Evolutionary conservation across 1,284 basidiomycete species (phyloP).

Genomic region (Moesziomyces sp.): DNA sequence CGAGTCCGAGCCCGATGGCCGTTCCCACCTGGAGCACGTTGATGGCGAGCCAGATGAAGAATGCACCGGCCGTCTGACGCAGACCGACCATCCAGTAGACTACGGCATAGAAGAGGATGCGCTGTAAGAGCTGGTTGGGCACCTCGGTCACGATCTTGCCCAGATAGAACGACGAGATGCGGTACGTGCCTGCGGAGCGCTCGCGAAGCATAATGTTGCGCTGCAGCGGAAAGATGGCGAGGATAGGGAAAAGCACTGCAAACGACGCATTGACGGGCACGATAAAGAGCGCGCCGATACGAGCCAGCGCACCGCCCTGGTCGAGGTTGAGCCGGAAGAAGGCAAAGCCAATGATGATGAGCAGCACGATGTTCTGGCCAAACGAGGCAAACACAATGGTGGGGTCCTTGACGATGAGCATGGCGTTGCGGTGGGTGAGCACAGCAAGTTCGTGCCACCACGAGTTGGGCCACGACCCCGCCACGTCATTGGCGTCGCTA

Average conservation of each 20-base stretch:
- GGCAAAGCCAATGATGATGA: slow-evolving; percentile 53
- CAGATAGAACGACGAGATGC: slow-evolving; percentile 49
- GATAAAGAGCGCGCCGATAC: slow-evolving; percentile 54
- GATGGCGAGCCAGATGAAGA: slow-evolving; percentile 56
- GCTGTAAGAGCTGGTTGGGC: slow-evolving; percentile 44
- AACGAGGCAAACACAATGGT: slow-evolving; percentile 46
- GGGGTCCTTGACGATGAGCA: slow-evolving; percentile 49
- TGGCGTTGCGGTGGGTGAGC: slow-evolving; percentile 40
- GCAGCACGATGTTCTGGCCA: slow-evolving; percentile 35
- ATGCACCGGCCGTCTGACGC: slow-evolving; percentile 19
- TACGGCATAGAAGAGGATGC: slow-evolving; percentile 28
- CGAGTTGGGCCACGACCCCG: slow-evolving; percentile 45
- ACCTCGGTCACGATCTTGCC: slow-evolving; percentile 49
- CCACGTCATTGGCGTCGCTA: slow-evolving; percentile 16
- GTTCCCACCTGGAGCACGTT: slow-evolving; percentile 36
- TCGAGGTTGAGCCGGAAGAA: slow-evolving; percentile 44
- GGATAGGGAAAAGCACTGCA: slow-evolving; percentile 45
- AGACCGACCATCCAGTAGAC: slow-evolving; percentile 56
- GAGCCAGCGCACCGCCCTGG: slow-evolving; percentile 47
- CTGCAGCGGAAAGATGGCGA: slow-evolving; percentile 51
- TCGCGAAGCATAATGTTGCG: slow-evolving; percentile 51
- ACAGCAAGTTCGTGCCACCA: slow-evolving; percentile 46
- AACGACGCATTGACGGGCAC: slow-evolving; percentile 49
- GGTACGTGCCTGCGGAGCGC: slow-evolving; percentile 47
- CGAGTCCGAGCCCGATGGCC: slow-evolving; percentile 36